Evolutionary conservation across 139 green algal genomes (phyloP).

Genomic region (Closterium sp.): DNA sequence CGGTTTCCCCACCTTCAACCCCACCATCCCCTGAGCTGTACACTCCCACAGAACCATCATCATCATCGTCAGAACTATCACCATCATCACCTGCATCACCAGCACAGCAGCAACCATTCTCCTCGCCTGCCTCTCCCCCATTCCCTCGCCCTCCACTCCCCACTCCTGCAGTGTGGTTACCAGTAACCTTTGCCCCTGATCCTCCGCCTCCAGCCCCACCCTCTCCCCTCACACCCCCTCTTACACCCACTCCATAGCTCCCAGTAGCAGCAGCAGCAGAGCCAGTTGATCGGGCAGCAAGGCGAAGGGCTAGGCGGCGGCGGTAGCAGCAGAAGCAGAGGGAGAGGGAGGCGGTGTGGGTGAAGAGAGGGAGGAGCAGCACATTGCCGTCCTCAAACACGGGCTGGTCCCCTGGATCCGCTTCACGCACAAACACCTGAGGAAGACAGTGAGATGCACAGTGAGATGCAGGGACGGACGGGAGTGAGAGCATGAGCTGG

Average conservation of each 20-base stretch:
- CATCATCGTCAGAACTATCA: neutral
- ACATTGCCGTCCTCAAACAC: too few species aligned
- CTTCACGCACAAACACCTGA: too few species aligned
- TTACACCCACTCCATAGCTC: neutral
- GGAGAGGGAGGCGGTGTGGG: neutral
- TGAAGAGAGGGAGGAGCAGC: neutral
- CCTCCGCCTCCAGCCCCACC: too few species aligned
- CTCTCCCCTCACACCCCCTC: neutral
- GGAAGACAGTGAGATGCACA: too few species aligned
- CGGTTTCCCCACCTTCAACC: neutral
- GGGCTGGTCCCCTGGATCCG: too few species aligned
- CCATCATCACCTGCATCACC: neutral
- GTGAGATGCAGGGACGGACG: too few species aligned
- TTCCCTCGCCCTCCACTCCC: too few species aligned
- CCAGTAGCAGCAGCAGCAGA: neutral
- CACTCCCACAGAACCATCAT: neutral
- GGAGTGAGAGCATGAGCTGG: too few species aligned
- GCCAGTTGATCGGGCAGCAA: neutral
- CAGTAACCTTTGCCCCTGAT: neutral
- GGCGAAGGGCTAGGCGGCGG: neutral
- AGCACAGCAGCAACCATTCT: neutral
- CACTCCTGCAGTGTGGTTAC: too few species aligned
- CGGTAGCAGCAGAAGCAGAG: neutral
- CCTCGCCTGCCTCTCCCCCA: too few species aligned
- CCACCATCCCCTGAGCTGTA: neutral